A percentile compares a stretch with the other conserved stretches of the same genome.
phyloP scores from a whole-genome alignment of 768 basidiomycete genomes.

The Lyophyllum atratum region DNA sequence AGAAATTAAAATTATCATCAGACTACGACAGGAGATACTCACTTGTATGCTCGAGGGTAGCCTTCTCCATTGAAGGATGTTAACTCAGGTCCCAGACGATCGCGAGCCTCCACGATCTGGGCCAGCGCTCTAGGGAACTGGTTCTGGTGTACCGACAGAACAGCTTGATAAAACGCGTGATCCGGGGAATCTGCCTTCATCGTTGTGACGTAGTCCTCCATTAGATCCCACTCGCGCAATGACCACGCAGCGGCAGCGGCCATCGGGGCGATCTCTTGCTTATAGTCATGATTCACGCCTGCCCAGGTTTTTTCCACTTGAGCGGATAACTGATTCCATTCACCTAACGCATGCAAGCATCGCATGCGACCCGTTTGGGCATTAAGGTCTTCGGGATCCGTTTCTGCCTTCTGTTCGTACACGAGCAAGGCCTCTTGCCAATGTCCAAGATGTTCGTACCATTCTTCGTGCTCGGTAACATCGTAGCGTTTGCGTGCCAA shows the following conservation, averaged over 20 bases:
- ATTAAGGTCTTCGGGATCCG: conserved; percentile 77
- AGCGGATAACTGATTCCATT: conserved; percentile 90
- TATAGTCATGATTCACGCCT: conserved; percentile 78
- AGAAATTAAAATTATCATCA: not conserved
- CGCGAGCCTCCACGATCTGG: conserved; percentile 92
- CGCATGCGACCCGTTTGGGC: conserved; percentile 91
- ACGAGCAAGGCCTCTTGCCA: conserved; percentile 93
- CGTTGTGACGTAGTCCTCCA: conserved; percentile 94
- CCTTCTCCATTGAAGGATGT: conserved; percentile 92
- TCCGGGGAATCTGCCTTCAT: conserved; percentile 95
- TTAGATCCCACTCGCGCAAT: conserved; percentile 93
- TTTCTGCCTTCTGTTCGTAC: conserved; percentile 76
- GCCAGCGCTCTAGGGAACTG: conserved; percentile 89
- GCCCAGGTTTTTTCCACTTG: conserved; percentile 91
- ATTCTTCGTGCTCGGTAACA: conserved; percentile 92
- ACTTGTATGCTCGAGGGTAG: conserved; percentile 98
- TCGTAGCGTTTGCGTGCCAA: conserved; percentile 90
- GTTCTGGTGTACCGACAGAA: conserved; percentile 93
- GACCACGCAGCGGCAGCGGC: conserved; percentile 98
- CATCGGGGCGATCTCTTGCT: conserved; percentile 91
- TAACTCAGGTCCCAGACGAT: conserved; percentile 87
- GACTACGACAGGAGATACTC: conserved; percentile 26
- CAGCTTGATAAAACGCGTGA: conserved; percentile 93
- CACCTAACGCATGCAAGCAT: conserved; percentile 94
- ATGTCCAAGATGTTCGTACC: conserved; percentile 96